Percentiles rank a stretch among this genome's conserved stretches.
These are phyloP conservation scores for Cetraspora pellucida DNA, from an alignment of 192 early-diverging fungal genomes.

Conservation along the genomic window DNA sequence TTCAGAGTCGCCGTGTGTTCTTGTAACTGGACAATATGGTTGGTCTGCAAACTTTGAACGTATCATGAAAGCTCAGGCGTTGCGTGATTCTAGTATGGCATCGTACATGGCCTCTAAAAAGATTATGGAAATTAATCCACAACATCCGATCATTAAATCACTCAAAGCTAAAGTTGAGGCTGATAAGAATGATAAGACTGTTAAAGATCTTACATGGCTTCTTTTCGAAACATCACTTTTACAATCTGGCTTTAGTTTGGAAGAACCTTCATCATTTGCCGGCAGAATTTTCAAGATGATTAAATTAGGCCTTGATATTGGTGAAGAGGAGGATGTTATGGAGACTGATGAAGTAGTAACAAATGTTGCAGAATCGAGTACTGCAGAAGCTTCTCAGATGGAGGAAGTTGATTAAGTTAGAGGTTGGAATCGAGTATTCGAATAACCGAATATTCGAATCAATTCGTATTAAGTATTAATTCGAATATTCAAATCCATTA, in stretches of 20 bases:
- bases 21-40: slow-evolving; percentile 98
- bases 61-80: slow-evolving; percentile 99
- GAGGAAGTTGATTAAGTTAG: slow-evolving; percentile 32
- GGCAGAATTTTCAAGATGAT: slow-evolving; percentile 99
- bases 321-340: slow-evolving; percentile 57
- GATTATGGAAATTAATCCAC: slow-evolving; percentile 97
- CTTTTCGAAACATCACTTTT: slow-evolving; percentile 95
- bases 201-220: slow-evolving; percentile 94
- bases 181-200: slow-evolving; percentile 98
- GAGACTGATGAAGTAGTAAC: slow-evolving; percentile 6
- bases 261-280: slow-evolving; percentile 92
- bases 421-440: too few relatives aligned
- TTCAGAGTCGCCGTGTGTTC: slow-evolving; percentile 95
- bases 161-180: slow-evolving; percentile 90
- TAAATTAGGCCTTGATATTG: slow-evolving; percentile 95
- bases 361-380: background rate
- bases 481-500: too few relatives aligned
- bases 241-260: slow-evolving; percentile 95
- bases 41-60: slow-evolving; percentile 99
- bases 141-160: slow-evolving; percentile 92
- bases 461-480: too few relatives aligned
- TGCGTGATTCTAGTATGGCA: slow-evolving; percentile 98
- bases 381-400: slow-evolving; percentile 29
- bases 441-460: too few relatives aligned
- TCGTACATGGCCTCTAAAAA: slow-evolving; percentile 99